phyloP scores from a whole-genome alignment of 208 protist genomes.

The Trypanosoma lewisi region DNA sequence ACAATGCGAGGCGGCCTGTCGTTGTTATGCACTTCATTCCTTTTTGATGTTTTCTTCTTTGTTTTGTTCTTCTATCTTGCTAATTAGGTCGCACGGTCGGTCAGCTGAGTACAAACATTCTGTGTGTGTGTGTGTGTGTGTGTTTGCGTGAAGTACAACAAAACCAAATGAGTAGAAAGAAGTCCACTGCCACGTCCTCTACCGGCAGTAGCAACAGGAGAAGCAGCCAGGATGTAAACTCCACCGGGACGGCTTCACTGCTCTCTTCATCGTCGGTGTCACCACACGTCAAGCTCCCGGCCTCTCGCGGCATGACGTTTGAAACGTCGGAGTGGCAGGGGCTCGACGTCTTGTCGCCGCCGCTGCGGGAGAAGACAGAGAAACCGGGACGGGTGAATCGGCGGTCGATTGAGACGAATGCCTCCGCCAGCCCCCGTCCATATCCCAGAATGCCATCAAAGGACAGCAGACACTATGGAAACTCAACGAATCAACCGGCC shows the following conservation, averaged over 20 bases:
- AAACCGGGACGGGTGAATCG: not conserved
- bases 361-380: slow-evolving; percentile 16
- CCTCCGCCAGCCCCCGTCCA: not conserved
- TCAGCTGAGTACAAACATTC: no score
- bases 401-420: not conserved
- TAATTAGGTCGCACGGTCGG: no score
- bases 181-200: not conserved
- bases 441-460: not conserved
- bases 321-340: not conserved
- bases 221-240: not conserved
- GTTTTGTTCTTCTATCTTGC: not conserved
- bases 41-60: slow-evolving; percentile 18
- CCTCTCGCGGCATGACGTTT: not conserved
- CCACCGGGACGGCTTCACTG: not conserved
- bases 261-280: not conserved
- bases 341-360: slow-evolving; percentile 8
- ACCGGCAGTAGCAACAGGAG: not conserved
- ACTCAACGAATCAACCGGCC: not conserved
- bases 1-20: no score
- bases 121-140: no score
- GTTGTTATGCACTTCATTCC: not conserved
- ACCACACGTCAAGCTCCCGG: not conserved
- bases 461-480: not conserved
- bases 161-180: no score
- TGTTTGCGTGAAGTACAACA: no score